A percentile compares a stretch with the other conserved stretches of the same genome.
Evolutionary conservation across 495 filamentous ascomycete genomes (phyloP).

Genomic region (Annulohypoxylon stygium): DNA sequence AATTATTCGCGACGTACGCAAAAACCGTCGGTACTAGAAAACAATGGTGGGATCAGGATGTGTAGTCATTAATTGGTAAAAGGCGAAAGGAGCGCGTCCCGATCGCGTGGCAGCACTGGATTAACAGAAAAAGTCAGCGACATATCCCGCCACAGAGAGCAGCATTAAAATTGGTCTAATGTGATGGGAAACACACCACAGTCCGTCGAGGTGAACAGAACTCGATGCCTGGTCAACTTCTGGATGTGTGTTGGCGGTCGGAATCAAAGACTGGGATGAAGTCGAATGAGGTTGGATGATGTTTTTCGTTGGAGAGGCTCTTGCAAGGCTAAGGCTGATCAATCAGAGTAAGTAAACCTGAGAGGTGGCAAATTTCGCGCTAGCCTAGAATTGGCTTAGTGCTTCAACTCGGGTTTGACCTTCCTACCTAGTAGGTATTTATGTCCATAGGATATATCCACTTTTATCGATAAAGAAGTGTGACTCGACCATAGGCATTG

Average conservation of each 20-base stretch:
- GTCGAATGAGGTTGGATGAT: slow-evolving; percentile 21
- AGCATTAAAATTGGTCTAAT: slow-evolving; percentile 1
- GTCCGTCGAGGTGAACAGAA: slow-evolving; percentile 17
- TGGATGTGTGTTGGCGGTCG: background rate
- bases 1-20: background rate
- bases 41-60: background rate
- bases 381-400: slow-evolving; percentile 11
- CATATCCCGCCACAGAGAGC: background rate
- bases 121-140: slow-evolving; percentile 18
- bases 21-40: background rate
- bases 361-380: slow-evolving; percentile 21
- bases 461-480: background rate
- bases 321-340: slow-evolving; percentile 39
- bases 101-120: slow-evolving; percentile 8
- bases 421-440: too few species aligned
- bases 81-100: slow-evolving; percentile 20
- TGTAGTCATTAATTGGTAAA: background rate
- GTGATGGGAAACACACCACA: slow-evolving; percentile 27
- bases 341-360: slow-evolving; percentile 31
- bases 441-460: too few species aligned
- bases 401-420: background rate
- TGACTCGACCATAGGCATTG: too few species aligned
- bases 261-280: background rate
- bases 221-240: slow-evolving; percentile 18
- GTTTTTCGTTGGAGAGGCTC: slow-evolving; percentile 37